Percentiles rank a stretch among this genome's conserved stretches.
Evolutionary conservation across 176 grass and related monocot genomes (phyloP).

Genomic region (Guadua angustifolia): DNA sequence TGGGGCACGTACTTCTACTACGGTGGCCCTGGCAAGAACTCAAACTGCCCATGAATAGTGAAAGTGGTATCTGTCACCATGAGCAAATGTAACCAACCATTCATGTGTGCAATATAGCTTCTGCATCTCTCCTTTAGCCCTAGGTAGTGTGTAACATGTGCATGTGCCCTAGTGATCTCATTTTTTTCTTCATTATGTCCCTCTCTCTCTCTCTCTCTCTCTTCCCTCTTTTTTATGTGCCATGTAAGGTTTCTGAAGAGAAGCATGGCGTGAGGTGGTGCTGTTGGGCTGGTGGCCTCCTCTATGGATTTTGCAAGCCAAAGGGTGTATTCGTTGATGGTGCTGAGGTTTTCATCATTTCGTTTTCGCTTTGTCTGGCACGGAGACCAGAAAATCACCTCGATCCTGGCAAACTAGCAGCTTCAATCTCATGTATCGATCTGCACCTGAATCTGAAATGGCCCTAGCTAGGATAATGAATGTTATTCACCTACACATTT

Average conservation of each 20-base stretch:
- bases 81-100: slow-evolving; percentile 35
- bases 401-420: too few relatives aligned
- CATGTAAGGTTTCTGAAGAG: slow-evolving; percentile 75
- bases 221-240: neutral
- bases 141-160: slow-evolving; percentile 43
- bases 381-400: too few relatives aligned
- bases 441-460: too few relatives aligned
- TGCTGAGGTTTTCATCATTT: neutral
- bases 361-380: neutral
- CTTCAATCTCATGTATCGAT: too few relatives aligned
- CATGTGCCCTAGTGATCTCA: slow-evolving; percentile 12
- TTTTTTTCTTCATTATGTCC: neutral
- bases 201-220: neutral
- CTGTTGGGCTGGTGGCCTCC: neutral
- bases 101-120: slow-evolving; percentile 39
- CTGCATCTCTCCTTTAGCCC: slow-evolving; percentile 10
- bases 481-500: too few relatives aligned
- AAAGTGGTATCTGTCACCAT: neutral
- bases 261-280: slow-evolving; percentile 60
- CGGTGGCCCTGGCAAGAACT: slow-evolving; percentile 73
- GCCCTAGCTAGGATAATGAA: too few relatives aligned
- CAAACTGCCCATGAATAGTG: slow-evolving; percentile 61
- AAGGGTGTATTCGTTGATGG: neutral
- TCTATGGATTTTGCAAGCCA: neutral
- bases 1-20: slow-evolving; percentile 95